Evolutionary conservation across 2,329 filamentous ascomycete genomes (phyloP), one percentile per base, ranked within the genome.

Genomic region (Periconia macrospinosa): DNA sequence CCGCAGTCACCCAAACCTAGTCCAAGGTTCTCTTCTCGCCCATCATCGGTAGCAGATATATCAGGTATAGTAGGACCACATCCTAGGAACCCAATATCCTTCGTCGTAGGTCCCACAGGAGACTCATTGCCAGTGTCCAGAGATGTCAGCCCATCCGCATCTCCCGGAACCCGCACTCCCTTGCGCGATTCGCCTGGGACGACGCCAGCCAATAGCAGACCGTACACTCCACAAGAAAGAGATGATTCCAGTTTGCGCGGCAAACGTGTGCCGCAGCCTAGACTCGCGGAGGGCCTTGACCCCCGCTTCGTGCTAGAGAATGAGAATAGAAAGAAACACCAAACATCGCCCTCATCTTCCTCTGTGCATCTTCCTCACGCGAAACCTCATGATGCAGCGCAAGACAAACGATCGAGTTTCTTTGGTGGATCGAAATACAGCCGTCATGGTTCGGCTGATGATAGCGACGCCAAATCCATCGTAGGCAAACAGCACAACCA

Each of bases 161-260:
- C 76, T 67, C 78, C 81, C 19, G 76, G 72, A 61, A 74, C 69
- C 18, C 75, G 72, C n/a, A 78, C 77, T 58, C 77, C 76, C 50
- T 81, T 79, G 20, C 56, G 61, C 30, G 68, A 74, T 46, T 69
- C 69, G 23, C 74, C 75, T 37, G 72, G 75, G 47, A 78, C 80
- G 10, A 83, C 75, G 63, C 74, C 84, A 18, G 85, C 87, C 62
- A 33, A 13, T 17, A 86, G 87, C 23, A 85, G 90, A 55, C 88
- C 91, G 0, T 88, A 90, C 58, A 92, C 90, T 2, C 91, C 91
- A 3, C 82, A 85, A 17, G 91, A 89, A 23, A 81, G 79, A 47
- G 89, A 96, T 68, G 91, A 96, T 63, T 91, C 92, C 1, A 96
- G 96, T 67, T 87, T 91, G n/a, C 89, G 91, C 57, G 87, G 85